Percentiles rank a stretch among this genome's conserved stretches.
Conservation (phyloP, 2,329 filamentous ascomycete species). For the Hypoxylon sp. region DNA sequence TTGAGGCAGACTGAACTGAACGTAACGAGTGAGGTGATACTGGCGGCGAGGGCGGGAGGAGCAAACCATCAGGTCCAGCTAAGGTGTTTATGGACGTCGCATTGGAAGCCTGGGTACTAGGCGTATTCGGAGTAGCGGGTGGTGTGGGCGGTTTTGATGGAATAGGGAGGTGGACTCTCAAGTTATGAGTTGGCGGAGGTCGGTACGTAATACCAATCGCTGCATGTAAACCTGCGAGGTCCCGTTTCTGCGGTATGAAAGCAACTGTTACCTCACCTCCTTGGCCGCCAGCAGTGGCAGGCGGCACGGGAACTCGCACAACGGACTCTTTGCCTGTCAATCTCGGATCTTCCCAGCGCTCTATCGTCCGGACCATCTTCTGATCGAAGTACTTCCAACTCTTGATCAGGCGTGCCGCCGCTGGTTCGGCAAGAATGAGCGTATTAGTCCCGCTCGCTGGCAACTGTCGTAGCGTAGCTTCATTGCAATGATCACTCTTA, state of each 20-base stretch:
- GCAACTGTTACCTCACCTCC: slow-evolving; percentile 80
- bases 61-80: slow-evolving; percentile 41
- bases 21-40: slow-evolving; percentile 56
- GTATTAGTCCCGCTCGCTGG: slow-evolving; percentile 67
- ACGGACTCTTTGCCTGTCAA: slow-evolving; percentile 54
- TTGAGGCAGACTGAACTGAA: slow-evolving; percentile 56
- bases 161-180: slow-evolving; percentile 27
- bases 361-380: slow-evolving; percentile 61
- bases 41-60: slow-evolving; percentile 57
- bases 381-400: slow-evolving; percentile 78
- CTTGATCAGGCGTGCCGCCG: slow-evolving; percentile 74
- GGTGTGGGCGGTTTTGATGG: slow-evolving; percentile 50
- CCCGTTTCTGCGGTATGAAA: slow-evolving; percentile 72
- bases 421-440: slow-evolving; percentile 75
- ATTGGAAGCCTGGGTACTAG: slow-evolving; percentile 29
- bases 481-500: slow-evolving; percentile 77
- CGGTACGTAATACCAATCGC: slow-evolving; percentile 81
- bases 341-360: slow-evolving; percentile 63
- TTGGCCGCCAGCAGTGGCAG: slow-evolving; percentile 65
- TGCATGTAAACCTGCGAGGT: slow-evolving; percentile 73
- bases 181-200: slow-evolving; percentile 62
- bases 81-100: slow-evolving; percentile 34
- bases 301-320: slow-evolving; percentile 66
- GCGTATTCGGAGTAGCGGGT: slow-evolving; percentile 53
- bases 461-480: slow-evolving; percentile 76